Evolutionary conservation across 352 stramenopile species (phyloP).

Genomic region (Phytophthora capsici): DNA sequence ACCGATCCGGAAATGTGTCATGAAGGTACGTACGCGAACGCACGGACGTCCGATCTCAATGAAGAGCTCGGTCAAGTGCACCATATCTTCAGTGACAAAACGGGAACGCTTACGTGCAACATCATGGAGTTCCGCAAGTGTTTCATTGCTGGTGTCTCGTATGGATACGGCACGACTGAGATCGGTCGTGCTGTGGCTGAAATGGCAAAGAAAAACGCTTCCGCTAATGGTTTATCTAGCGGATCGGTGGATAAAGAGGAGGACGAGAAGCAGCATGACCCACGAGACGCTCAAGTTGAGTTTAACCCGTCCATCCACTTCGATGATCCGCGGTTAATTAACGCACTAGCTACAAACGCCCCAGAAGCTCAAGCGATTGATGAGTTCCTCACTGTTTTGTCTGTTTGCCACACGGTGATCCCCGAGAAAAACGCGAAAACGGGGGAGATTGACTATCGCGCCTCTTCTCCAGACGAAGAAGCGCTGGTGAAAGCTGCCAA

Average conservation of each 20-base stretch:
- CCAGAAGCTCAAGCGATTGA: constrained; percentile 45
- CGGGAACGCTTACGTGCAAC: constrained; percentile 98
- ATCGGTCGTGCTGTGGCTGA: constrained; percentile 70
- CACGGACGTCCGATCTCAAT: constrained; percentile 90
- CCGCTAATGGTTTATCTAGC: constrained; percentile 8
- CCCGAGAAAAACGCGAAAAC: constrained; percentile 58
- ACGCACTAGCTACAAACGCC: constrained; percentile 40
- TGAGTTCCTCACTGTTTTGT: constrained; percentile 75
- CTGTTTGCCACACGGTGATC: constrained; percentile 83
- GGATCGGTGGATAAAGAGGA: constrained; percentile 1
- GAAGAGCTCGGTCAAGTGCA: constrained; percentile 95
- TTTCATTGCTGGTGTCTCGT: constrained; percentile 82
- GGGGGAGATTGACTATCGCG: constrained; percentile 76
- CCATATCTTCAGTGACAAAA: constrained; percentile 99
- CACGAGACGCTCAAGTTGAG: constrained; percentile 60
- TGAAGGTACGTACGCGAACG: constrained; percentile 82
- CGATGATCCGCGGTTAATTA: constrained; percentile 68
- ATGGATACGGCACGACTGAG: constrained; percentile 85
- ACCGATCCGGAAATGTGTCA: constrained; percentile 83
- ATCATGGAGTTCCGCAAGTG: constrained; percentile 97
- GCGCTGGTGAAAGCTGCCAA: constrained; percentile 91
- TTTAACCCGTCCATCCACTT: constrained; percentile 76
- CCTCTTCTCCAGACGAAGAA: constrained; percentile 93
- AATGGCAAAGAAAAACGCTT: constrained; percentile 42
- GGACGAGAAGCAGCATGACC: constrained; percentile 36